Evolutionary conservation across 2,329 filamentous ascomycete species (phyloP).

Genomic region (Exophiala viscosa): DNA sequence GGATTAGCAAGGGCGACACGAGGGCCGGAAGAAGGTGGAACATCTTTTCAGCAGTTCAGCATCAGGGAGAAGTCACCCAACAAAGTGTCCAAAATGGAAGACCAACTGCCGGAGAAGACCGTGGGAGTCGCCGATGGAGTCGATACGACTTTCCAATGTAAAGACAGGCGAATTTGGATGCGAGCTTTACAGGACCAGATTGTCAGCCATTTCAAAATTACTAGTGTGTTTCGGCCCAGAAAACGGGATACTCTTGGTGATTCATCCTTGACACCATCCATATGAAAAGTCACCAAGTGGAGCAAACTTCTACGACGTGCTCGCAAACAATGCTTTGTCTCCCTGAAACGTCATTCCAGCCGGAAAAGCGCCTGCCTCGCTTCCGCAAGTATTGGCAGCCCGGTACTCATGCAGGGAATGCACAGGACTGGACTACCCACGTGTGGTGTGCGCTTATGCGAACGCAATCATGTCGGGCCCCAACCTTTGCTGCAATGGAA

Average conservation of each 20-base stretch:
- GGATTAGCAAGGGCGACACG: not conserved
- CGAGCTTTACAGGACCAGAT: not conserved
- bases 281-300: not conserved
- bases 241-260: not conserved
- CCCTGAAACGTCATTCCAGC: not conserved
- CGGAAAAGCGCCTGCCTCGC: not conserved
- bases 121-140: no score
- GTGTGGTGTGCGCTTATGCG: not conserved
- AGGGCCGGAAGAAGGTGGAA: not conserved
- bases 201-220: not conserved
- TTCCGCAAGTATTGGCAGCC: no score
- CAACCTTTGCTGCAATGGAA: not conserved
- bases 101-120: no score
- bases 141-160: no score
- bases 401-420: not conserved
- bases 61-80: not conserved
- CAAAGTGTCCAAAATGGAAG: not conserved
- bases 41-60: not conserved
- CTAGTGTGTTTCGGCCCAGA: not conserved
- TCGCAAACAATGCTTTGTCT: not conserved
- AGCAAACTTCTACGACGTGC: not conserved
- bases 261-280: not conserved
- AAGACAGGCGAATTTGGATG: no score
- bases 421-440: not conserved
- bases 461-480: not conserved